Evolutionary conservation across 345 rosid species (phyloP).

Genomic region (Bruguiera sexangula): DNA sequence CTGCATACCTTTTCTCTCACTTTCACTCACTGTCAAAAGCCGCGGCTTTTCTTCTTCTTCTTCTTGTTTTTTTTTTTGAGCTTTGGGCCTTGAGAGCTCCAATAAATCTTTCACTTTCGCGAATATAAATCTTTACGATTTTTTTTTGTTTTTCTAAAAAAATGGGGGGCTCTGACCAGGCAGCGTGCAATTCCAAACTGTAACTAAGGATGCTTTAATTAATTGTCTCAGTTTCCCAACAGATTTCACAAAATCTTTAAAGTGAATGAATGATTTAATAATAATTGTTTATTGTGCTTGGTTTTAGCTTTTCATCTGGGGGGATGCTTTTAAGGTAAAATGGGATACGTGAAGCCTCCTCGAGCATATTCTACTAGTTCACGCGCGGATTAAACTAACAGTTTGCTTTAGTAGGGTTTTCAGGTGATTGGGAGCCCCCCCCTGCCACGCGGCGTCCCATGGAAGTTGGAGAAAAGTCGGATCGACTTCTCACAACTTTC

Average conservation of each 20-base stretch:
- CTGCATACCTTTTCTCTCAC: slow-evolving; percentile 41
- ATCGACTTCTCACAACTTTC: background rate
- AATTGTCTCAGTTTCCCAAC: background rate
- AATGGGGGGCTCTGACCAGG: background rate
- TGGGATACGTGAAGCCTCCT: background rate
- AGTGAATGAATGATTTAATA: slow-evolving; percentile 1
- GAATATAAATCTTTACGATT: too few relatives aligned
- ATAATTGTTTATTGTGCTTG: background rate
- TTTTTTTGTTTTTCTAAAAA: too few relatives aligned
- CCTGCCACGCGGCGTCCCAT: slow-evolving; percentile 27
- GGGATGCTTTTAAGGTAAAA: slow-evolving; percentile 17
- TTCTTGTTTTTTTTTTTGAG: background rate
- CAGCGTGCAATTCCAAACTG: slow-evolving; percentile 22
- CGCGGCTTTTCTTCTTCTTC: background rate
- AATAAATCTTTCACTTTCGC: background rate
- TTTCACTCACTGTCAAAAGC: slow-evolving; percentile 19
- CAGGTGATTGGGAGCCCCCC: background rate
- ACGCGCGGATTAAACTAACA: slow-evolving; percentile 28
- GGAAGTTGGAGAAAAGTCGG: slow-evolving; percentile 29
- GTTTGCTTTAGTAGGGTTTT: background rate
- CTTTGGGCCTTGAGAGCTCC: background rate
- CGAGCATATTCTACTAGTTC: background rate
- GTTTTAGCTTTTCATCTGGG: slow-evolving; percentile 1
- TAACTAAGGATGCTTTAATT: background rate
- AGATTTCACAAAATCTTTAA: background rate